Evolutionary conservation across 371 early-diverging fungal species (phyloP).

Genomic region (Mortierella sp.): DNA sequence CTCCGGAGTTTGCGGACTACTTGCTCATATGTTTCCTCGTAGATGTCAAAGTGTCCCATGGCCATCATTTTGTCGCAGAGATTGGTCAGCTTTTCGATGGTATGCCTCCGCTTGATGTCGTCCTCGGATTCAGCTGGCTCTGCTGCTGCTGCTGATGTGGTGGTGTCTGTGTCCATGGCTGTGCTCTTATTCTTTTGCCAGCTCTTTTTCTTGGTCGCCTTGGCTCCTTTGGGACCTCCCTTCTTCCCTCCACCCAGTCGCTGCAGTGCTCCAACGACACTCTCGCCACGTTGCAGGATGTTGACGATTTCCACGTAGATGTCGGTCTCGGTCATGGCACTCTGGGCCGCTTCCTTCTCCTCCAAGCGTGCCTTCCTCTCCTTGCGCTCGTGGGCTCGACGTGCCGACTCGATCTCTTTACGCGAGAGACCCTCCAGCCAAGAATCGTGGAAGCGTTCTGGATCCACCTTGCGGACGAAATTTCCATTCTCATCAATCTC

Average conservation of each 20-base stretch:
- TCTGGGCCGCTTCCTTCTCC: slow-evolving; percentile 67
- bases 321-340: slow-evolving; percentile 56
- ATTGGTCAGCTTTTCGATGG: slow-evolving; percentile 78
- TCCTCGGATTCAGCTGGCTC: slow-evolving; percentile 59
- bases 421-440: slow-evolving; percentile 90
- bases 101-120: slow-evolving; percentile 60
- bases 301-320: slow-evolving; percentile 75
- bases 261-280: slow-evolving; percentile 75
- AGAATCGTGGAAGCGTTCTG: slow-evolving; percentile 87
- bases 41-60: slow-evolving; percentile 78
- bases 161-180: slow-evolving; percentile 28
- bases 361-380: slow-evolving; percentile 64
- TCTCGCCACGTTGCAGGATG: slow-evolving; percentile 80
- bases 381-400: slow-evolving; percentile 77
- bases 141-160: slow-evolving; percentile 14
- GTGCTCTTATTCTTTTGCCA: slow-evolving; percentile 61
- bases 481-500: slow-evolving; percentile 88
- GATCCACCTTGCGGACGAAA: slow-evolving; percentile 86
- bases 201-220: slow-evolving; percentile 73
- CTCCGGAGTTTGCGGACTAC: slow-evolving; percentile 78
- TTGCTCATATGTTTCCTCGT: slow-evolving; percentile 85
- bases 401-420: slow-evolving; percentile 83
- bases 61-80: slow-evolving; percentile 85
- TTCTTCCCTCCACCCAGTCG: slow-evolving; percentile 75
- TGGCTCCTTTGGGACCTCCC: slow-evolving; percentile 63